Evolutionary conservation across 108 stramenopile species (phyloP), one percentile per base, ranked within the genome.

Genomic region (Cyclotella sp.): DNA sequence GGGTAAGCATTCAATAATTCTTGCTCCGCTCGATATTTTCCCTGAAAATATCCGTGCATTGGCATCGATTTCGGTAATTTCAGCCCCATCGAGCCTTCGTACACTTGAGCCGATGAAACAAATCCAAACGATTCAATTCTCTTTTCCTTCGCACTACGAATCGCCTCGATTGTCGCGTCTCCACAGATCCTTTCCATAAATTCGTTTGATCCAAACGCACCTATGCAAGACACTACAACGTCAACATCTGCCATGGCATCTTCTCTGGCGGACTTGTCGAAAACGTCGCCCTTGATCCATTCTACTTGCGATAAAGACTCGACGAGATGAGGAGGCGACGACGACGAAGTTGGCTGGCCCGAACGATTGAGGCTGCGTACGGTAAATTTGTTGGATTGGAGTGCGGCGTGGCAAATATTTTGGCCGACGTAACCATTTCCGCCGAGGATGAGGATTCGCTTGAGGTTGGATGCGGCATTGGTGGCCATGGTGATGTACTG

Each of bases 341-440:
- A 15, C 18, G 62, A 41, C n/a, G 64, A 15, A 0, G 58, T 42
- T 5, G 90, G 92, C 41, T 65, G 34, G 12, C 92, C 92, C 22
- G 86, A 87, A 22, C 92, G 82, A 58, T 73, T 90, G 51, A 93
- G 70, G 34, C 85, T 86, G 27, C 77, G 84, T 8, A 91, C 91
- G 12, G 83, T 57, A 16, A 75, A 83, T 0, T 72, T 69, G 18
- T 70, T 75, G 12, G 76, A 72, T 63, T 66, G 45, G 9, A 87
- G 52, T 2, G 89, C 91, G 9, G 88, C 85, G 40, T 76, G 68
- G 59, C 87, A 85, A n/a, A 93, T 73, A 73, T 83, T 84, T 68
- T 91, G 92, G 4, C 92, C 92, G 34, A 93, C 92, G 65, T 89
- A 93, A 26, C 92, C 92, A 49, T 82, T 93, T 18, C 92, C 92